These are phyloP conservation scores for Naumovozyma baii DNA, from an alignment of 805 yeast genomes.

Conservation along the genomic window DNA sequence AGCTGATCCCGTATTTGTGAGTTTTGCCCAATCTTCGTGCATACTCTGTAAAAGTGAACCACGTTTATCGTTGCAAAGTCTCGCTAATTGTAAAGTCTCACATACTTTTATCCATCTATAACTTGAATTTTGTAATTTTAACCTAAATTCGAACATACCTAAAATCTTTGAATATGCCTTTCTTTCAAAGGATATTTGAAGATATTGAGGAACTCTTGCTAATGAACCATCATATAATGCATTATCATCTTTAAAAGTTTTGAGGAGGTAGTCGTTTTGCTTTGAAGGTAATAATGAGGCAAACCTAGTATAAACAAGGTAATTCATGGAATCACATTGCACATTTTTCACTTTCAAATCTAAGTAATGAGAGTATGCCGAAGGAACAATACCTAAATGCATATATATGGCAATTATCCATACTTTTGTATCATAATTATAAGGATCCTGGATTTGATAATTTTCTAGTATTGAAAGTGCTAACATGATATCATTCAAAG, in stretches of 20 bases:
- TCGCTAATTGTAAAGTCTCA: conserved; percentile 19
- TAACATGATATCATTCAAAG: conserved; percentile 27
- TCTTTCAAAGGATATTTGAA: conserved; percentile 46
- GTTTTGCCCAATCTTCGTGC: conserved; percentile 24
- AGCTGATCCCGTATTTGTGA: conserved; percentile 22
- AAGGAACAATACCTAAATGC: conserved; percentile 43
- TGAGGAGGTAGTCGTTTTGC: conserved; percentile 19
- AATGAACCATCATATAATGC: conserved; percentile 44
- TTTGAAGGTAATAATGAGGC: conserved; percentile 39
- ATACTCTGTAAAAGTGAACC: conserved; percentile 10
- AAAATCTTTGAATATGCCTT: conserved; percentile 56
- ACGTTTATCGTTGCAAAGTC: conserved; percentile 26
- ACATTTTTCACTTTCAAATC: conserved; percentile 57
- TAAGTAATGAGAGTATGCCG: conserved; percentile 43
- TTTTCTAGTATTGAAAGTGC: conserved; percentile 50
- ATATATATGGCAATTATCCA: conserved; percentile 64
- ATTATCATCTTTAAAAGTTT: conserved; percentile 31
- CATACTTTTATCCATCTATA: conserved; percentile 30
- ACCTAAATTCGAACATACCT: conserved; percentile 55
- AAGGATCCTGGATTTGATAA: conserved; percentile 46
- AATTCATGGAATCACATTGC: conserved; percentile 64
- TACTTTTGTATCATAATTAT: conserved; percentile 59
- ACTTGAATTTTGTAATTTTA: conserved; percentile 42
- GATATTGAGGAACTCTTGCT: conserved; percentile 41
- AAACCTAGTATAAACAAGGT: conserved; percentile 41